Conservation (phyloP, 768 basidiomycete genomes). For the Phanerochaete carnosa region DNA sequence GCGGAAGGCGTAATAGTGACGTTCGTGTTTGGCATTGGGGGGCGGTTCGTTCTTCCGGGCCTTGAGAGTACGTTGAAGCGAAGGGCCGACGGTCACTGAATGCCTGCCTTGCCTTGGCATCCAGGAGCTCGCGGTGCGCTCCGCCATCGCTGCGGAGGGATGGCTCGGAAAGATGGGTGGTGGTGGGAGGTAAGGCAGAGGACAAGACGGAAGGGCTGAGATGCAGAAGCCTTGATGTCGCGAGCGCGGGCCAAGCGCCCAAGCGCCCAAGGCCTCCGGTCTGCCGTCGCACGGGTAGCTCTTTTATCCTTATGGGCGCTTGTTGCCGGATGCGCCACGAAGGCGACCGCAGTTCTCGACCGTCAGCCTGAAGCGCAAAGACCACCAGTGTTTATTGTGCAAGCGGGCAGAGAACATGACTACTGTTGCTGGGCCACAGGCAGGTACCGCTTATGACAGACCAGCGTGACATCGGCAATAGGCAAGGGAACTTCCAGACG, state of each 20-base stretch:
- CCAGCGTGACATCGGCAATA: too few species aligned
- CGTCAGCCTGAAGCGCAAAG: too few species aligned
- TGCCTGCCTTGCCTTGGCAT: constrained; percentile 59
- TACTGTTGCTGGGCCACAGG: too few species aligned
- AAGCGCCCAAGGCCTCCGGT: neutral
- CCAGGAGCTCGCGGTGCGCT: constrained; percentile 45
- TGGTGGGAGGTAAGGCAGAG: constrained; percentile 5
- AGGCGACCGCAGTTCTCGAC: neutral
- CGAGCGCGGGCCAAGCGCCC: neutral
- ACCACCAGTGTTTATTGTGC: too few species aligned
- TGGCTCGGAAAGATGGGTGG: constrained; percentile 9
- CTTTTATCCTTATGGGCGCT: neutral
- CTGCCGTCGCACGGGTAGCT: neutral
- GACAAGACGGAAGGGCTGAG: neutral
- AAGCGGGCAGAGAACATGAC: too few species aligned
- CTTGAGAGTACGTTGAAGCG: constrained; percentile 63
- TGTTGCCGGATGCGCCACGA: neutral
- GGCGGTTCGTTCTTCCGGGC: constrained; percentile 54
- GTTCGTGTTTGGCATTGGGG: constrained; percentile 43
- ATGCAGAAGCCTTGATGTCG: neutral
- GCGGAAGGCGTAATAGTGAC: constrained; percentile 74
- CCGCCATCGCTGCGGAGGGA: constrained; percentile 31
- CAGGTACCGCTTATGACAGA: too few species aligned
- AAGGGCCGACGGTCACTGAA: constrained; percentile 56
- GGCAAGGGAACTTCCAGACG: too few species aligned